Conservation (phyloP, 2,329 filamentous ascomycete genomes). For the Penicillium fuscoglaucum region DNA sequence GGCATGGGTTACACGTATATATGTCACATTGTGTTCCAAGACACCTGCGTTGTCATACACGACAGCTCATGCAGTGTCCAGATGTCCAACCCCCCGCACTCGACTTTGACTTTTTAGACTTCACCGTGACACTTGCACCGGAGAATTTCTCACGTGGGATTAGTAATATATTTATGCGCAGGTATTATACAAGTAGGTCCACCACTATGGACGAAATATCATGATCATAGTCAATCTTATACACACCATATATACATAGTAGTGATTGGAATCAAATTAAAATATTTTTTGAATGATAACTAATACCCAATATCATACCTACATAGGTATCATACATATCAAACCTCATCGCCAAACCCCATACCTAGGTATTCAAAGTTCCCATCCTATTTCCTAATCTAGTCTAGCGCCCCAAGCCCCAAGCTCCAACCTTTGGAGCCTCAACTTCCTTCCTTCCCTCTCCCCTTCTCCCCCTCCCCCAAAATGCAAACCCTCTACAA, state of each 20-base stretch:
- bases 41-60: background rate
- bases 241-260: too few relatives aligned
- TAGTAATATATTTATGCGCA: background rate
- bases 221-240: too few relatives aligned
- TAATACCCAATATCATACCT: too few relatives aligned
- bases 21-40: background rate
- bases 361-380: too few relatives aligned
- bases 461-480: background rate
- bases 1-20: background rate
- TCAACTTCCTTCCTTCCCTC: background rate
- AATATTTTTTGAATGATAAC: too few relatives aligned
- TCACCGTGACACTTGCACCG: background rate
- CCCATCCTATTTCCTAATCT: background rate
- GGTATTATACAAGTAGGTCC: too few relatives aligned
- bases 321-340: too few relatives aligned
- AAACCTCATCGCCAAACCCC: background rate
- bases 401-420: background rate
- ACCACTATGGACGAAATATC: too few relatives aligned
- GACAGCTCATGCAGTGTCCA: too few relatives aligned
- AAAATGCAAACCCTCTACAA: conserved; percentile 43
- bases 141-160: background rate
- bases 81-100: too few relatives aligned
- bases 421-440: background rate
- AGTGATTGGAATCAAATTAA: too few relatives aligned
- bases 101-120: too few relatives aligned